Evolutionary conservation across 2,329 filamentous ascomycete species (phyloP).

Genomic region (Dothistroma pini): DNA sequence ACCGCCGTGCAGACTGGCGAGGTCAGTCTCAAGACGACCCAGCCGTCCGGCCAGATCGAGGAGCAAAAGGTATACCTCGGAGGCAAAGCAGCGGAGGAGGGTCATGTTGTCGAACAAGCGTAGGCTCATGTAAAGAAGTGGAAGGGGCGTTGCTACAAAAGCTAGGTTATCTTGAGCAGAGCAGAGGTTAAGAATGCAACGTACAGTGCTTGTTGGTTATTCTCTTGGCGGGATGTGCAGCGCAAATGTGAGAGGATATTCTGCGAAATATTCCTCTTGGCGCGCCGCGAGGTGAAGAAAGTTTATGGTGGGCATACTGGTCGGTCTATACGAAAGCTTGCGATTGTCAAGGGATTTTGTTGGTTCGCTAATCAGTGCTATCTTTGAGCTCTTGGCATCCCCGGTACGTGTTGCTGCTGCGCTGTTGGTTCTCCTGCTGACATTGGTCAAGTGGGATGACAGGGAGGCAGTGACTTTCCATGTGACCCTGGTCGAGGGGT

Average conservation of each 20-base stretch:
- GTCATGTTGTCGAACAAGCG: constrained; percentile 30
- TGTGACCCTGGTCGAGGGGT: background rate
- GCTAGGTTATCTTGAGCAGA: background rate
- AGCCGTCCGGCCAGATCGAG: constrained; percentile 25
- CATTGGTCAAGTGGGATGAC: background rate
- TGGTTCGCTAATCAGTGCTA: background rate
- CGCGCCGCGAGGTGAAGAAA: background rate
- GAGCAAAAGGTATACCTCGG: constrained; percentile 31
- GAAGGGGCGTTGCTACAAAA: background rate
- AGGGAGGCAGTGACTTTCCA: background rate
- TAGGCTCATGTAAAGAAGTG: background rate
- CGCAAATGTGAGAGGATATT: too few relatives aligned
- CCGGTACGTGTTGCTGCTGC: background rate
- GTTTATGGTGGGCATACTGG: background rate
- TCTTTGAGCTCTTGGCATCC: background rate
- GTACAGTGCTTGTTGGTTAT: background rate
- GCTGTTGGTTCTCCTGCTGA: background rate
- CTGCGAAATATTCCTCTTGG: background rate
- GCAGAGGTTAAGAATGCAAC: background rate
- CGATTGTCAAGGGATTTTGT: background rate
- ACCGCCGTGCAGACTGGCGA: constrained; percentile 17
- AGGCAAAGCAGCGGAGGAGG: constrained; percentile 31
- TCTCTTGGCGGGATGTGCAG: background rate
- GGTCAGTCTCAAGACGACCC: constrained; percentile 18
- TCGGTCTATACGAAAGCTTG: background rate